These are phyloP conservation scores for Backusella psychrophila DNA, from an alignment of 192 early-diverging fungal species.

Conservation along the genomic window DNA sequence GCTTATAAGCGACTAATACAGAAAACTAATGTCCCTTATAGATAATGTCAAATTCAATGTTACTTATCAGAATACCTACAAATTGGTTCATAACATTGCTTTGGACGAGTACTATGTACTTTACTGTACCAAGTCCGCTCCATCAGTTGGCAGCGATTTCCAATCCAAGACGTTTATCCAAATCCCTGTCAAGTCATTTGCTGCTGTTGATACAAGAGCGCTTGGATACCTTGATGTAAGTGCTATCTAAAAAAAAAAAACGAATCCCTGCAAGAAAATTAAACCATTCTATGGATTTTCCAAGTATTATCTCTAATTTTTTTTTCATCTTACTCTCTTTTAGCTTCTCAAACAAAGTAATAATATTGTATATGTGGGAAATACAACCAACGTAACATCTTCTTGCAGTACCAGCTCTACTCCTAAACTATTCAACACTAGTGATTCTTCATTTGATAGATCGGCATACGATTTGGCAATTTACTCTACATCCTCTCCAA, in stretches of 20 bases:
- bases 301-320: no score
- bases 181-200: conserved; percentile 34
- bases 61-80: conserved; percentile 30
- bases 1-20: background rate
- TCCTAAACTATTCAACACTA: background rate
- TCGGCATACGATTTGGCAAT: conserved; percentile 19
- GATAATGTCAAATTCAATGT: conserved; percentile 32
- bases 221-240: conserved; percentile 48
- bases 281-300: no score
- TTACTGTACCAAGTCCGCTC: conserved; percentile 28
- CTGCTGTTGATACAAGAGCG: conserved; percentile 30
- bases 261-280: no score
- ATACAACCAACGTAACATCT: conserved; percentile 35
- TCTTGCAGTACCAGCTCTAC: conserved; percentile 32
- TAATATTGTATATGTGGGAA: conserved; percentile 25
- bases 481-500: conserved; percentile 13
- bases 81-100: conserved; percentile 31
- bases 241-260: background rate
- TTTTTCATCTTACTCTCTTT: background rate
- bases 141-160: conserved; percentile 11
- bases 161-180: conserved; percentile 25
- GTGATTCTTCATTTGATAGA: conserved; percentile 1
- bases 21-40: conserved; percentile 5
- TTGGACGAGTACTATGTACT: conserved; percentile 37
- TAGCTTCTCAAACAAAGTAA: conserved; percentile 34